These are phyloP conservation scores for Arthonia radiata DNA, from an alignment of 495 filamentous ascomycete species.

Conservation along the genomic window DNA sequence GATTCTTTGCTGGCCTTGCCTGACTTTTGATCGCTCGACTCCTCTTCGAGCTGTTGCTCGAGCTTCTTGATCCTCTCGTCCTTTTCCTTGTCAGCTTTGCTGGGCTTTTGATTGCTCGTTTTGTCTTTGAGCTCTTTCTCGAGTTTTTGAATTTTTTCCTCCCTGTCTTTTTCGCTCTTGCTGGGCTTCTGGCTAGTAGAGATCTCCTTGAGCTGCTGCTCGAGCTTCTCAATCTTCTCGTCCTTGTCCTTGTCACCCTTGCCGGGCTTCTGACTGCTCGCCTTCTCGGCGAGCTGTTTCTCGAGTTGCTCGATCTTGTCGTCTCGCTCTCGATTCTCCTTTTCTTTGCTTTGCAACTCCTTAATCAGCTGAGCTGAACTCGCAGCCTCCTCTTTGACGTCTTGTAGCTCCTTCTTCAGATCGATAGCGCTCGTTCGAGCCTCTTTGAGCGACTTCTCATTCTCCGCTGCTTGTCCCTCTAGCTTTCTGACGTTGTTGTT, in stretches of 20 bases:
- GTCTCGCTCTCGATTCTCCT: conserved; percentile 19
- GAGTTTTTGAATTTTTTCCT: conserved; percentile 1
- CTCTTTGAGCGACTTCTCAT: conserved; percentile 28
- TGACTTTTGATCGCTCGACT: conserved; percentile 5
- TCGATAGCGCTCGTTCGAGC: conserved; percentile 1
- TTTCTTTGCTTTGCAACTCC: conserved; percentile 30
- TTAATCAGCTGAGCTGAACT: too few relatives aligned
- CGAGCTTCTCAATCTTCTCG: conserved; percentile 2
- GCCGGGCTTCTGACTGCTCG: too few relatives aligned
- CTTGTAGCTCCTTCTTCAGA: conserved; percentile 1
- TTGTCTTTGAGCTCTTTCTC: conserved; percentile 1
- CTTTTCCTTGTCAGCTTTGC: conserved; percentile 8
- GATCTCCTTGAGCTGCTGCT: conserved; percentile 2
- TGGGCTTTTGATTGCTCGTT: conserved; percentile 4
- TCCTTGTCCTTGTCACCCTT: too few relatives aligned
- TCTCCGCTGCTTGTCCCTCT: conserved; percentile 27
- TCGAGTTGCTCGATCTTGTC: conserved; percentile 11
- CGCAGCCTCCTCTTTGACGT: conserved; percentile 6
- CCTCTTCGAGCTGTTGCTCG: conserved; percentile 11
- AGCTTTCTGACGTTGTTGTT: conserved; percentile 26
- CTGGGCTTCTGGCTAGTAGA: conserved; percentile 5
- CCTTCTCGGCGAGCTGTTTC: conserved; percentile 5
- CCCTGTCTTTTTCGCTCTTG: conserved; percentile 6
- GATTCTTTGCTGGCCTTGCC: conserved; percentile 15
- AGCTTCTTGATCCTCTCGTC: conserved; percentile 3